A percentile compares a stretch with the other conserved stretches of the same genome.
phyloP scores from a whole-genome alignment of 208 protist genomes.

The Acanthamoeba healyi region DNA sequence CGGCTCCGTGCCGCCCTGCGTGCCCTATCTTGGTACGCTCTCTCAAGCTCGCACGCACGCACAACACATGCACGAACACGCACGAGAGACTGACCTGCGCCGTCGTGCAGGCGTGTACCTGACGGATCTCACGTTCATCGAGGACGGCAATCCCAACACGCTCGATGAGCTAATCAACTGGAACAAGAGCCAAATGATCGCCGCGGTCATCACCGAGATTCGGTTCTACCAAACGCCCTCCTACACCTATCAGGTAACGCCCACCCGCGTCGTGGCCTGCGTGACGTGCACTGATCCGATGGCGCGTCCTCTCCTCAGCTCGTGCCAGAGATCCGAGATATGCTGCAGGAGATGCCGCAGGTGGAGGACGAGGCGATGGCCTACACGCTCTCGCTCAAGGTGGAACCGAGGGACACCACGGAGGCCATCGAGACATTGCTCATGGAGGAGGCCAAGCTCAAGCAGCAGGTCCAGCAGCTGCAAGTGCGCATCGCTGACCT shows the following conservation, averaged over 20 bases:
- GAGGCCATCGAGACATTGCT: constrained; percentile 59
- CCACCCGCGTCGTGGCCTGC: not conserved
- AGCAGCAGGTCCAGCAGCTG: constrained; percentile 42
- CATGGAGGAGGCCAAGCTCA: constrained; percentile 73
- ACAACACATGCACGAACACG: no score
- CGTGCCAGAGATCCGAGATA: not conserved
- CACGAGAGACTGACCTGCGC: no score
- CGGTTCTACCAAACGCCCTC: constrained; percentile 45
- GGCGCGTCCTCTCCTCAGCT: not conserved
- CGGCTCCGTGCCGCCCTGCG: constrained; percentile 13
- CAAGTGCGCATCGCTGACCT: constrained; percentile 47
- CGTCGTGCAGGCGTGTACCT: constrained; percentile 65
- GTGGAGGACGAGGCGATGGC: not conserved
- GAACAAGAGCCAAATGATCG: constrained; percentile 76
- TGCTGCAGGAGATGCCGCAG: not conserved
- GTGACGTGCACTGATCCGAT: not conserved
- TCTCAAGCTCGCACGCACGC: no score
- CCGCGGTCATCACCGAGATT: constrained; percentile 50
- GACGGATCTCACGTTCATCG: constrained; percentile 72
- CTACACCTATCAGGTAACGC: constrained; percentile 4
- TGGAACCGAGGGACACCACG: constrained; percentile 64
- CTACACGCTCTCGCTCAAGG: constrained; percentile 52
- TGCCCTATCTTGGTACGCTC: constrained; percentile 30
- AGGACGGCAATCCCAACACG: constrained; percentile 71
- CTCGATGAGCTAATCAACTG: constrained; percentile 66